Conservation (phyloP, 2,329 filamentous ascomycete species). For the Claviceps monticola region DNA sequence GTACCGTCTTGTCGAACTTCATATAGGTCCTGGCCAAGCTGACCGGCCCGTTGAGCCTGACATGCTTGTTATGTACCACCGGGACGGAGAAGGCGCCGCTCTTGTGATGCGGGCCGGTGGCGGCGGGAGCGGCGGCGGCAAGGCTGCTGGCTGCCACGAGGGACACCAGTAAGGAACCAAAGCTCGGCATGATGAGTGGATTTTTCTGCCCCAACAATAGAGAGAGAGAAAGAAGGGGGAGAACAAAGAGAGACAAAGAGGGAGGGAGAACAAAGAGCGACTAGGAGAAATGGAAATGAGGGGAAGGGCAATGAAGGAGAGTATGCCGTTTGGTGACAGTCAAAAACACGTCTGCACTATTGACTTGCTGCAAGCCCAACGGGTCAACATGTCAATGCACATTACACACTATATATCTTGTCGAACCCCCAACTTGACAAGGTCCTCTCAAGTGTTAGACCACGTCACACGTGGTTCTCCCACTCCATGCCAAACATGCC, state of each 20-base stretch:
- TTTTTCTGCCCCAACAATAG: not conserved
- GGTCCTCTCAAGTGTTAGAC: too few species aligned
- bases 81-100: conserved; percentile 1
- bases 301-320: not conserved
- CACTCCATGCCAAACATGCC: too few species aligned
- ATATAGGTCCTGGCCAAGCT: conserved; percentile 8
- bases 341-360: too few species aligned
- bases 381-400: too few species aligned
- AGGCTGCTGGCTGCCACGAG: conserved; percentile 8
- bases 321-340: too few species aligned
- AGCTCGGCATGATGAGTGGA: conserved; percentile 8
- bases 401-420: too few species aligned
- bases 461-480: too few species aligned
- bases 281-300: too few species aligned
- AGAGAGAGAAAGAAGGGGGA: not conserved
- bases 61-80: conserved; percentile 6
- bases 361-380: too few species aligned
- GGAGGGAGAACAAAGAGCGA: too few species aligned
- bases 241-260: not conserved
- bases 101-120: not conserved
- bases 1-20: conserved; percentile 8
- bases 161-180: conserved; percentile 10
- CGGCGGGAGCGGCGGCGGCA: conserved; percentile 6
- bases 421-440: too few species aligned
- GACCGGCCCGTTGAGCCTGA: conserved; percentile 6